These are phyloP conservation scores for Antrodiella citrinella DNA, from an alignment of 768 basidiomycete species.

Conservation along the genomic window DNA sequence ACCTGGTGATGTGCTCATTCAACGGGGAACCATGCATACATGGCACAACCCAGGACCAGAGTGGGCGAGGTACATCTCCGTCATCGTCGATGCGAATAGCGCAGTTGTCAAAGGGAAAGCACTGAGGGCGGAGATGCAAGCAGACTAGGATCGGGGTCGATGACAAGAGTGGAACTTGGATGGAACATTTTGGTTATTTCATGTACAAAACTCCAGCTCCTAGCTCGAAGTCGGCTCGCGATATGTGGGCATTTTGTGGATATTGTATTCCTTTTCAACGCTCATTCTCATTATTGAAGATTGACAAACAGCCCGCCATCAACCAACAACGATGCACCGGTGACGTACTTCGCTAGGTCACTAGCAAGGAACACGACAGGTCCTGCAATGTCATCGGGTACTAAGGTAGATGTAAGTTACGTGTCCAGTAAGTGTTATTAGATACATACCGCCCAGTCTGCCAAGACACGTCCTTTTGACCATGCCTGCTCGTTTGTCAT, in stretches of 20 bases:
- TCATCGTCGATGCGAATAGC: constrained; percentile 48
- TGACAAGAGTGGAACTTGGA: not conserved
- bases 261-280: not conserved
- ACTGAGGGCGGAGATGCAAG: constrained; percentile 21
- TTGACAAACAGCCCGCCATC: constrained; percentile 74
- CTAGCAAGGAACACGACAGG: constrained; percentile 69
- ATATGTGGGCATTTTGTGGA: not conserved
- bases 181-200: not conserved
- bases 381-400: constrained; percentile 64
- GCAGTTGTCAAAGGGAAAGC: constrained; percentile 36
- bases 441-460: constrained; percentile 47
- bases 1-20: constrained; percentile 48
- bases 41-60: constrained; percentile 49
- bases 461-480: constrained; percentile 57
- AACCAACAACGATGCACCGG: constrained; percentile 55
- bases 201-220: not conserved
- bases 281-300: constrained; percentile 37
- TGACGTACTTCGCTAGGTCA: constrained; percentile 64
- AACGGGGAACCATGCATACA: constrained; percentile 51
- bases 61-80: constrained; percentile 46
- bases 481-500: constrained; percentile 53
- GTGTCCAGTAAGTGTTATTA: not conserved
- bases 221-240: not conserved
- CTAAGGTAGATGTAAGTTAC: constrained; percentile 20
- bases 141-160: not conserved